Conservation (phyloP, 2,329 filamentous ascomycete genomes). For the Nothomitra cinnamomea region DNA sequence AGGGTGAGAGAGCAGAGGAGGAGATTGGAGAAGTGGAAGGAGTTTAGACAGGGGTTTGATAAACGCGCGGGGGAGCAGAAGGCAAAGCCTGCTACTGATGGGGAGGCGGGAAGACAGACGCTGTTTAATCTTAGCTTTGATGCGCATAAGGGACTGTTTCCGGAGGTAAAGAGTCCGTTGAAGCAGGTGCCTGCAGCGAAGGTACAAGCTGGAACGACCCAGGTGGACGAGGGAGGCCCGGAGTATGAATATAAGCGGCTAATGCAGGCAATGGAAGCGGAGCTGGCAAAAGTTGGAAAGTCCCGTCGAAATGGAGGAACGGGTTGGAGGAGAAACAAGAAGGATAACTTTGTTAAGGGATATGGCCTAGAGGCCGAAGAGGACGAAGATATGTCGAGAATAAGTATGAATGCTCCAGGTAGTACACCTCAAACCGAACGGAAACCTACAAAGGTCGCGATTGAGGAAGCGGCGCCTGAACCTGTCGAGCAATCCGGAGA, state of each 20-base stretch:
- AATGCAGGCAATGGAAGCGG: constrained; percentile 18
- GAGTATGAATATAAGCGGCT: constrained; percentile 18
- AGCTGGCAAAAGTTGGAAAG: constrained; percentile 1
- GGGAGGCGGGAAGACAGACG: background rate
- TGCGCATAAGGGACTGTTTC: constrained; percentile 18
- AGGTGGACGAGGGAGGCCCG: constrained; percentile 8
- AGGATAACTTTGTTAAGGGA: background rate
- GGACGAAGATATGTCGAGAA: background rate
- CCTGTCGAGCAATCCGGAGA: background rate
- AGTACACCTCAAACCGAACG: background rate
- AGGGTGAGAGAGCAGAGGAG: constrained; percentile 49
- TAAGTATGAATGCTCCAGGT: too few relatives aligned
- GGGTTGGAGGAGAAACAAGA: background rate
- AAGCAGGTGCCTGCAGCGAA: constrained; percentile 8
- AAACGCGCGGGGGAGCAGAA: background rate
- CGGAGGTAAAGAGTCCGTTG: constrained; percentile 17
- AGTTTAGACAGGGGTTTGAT: constrained; percentile 33
- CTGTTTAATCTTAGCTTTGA: constrained; percentile 17
- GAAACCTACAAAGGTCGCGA: background rate
- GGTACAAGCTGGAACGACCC: constrained; percentile 11
- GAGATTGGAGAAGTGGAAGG: constrained; percentile 56
- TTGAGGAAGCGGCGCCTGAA: background rate
- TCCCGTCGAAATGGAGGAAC: constrained; percentile 5
- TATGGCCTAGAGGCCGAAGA: background rate
- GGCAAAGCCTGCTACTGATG: background rate